phyloP scores from a whole-genome alignment of 495 filamentous ascomycete genomes.

The Penicillium pancosmium region DNA sequence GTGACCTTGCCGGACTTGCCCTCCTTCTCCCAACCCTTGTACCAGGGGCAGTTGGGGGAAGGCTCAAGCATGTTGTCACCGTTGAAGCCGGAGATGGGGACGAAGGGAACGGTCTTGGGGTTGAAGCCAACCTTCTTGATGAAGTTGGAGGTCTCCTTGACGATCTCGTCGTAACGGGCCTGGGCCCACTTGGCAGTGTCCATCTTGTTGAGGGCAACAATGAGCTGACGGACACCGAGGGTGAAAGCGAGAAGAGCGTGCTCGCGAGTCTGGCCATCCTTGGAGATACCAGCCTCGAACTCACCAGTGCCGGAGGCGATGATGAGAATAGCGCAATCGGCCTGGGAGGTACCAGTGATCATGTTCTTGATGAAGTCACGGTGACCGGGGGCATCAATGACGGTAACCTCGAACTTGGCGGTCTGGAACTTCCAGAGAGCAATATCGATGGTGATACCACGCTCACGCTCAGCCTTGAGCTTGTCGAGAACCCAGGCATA shows the following conservation, averaged over 20 bases:
- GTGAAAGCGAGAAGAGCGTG: slow-evolving; percentile 99
- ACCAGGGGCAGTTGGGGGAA: slow-evolving; percentile 97
- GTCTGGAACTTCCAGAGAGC: slow-evolving; percentile 99
- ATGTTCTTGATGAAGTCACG: slow-evolving; percentile 99
- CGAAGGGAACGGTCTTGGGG: slow-evolving; percentile 97
- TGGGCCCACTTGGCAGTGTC: slow-evolving; percentile 99
- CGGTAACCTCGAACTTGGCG: slow-evolving; percentile 96
- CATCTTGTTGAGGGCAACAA: slow-evolving; percentile 99
- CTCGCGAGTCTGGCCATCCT: slow-evolving; percentile 99
- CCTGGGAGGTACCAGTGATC: slow-evolving; percentile 99
- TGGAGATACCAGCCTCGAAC: slow-evolving; percentile 99
- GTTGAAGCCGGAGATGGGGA: slow-evolving; percentile 99
- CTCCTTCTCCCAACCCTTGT: slow-evolving; percentile 99
- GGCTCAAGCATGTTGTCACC: slow-evolving; percentile 98
- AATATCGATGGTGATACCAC: slow-evolving; percentile 99
- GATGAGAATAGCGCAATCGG: slow-evolving; percentile 99
- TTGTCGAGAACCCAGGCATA: slow-evolving; percentile 99
- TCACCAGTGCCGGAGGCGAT: slow-evolving; percentile 99
- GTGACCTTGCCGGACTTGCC: slow-evolving; percentile 84
- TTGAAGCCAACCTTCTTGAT: slow-evolving; percentile 99
- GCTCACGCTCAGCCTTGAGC: slow-evolving; percentile 99
- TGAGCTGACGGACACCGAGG: slow-evolving; percentile 99
- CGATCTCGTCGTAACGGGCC: slow-evolving; percentile 95
- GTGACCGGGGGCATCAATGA: slow-evolving; percentile 99
- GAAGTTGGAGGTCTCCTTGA: slow-evolving; percentile 99